Base-by-base conservation (phyloP, 2,329 filamentous ascomycete species). In the Shiraia sp. region DNA sequence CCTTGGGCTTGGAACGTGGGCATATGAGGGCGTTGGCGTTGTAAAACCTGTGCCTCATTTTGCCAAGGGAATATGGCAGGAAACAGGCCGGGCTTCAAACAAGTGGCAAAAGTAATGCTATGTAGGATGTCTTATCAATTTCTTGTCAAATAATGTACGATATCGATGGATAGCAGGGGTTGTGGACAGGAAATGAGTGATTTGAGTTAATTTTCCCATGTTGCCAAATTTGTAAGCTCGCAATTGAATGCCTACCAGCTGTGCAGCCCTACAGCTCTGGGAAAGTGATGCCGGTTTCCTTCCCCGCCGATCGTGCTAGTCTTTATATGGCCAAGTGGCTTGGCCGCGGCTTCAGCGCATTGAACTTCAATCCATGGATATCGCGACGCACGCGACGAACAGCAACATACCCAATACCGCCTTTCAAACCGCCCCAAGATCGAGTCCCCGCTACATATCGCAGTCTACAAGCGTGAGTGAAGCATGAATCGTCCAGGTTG, bases 401-500 rank as follows among this genome's bases (percentile, higher is more conserved):
- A 22, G 23, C 5, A 14, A 26, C 22, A 27, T 19, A 14, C 24
- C 14, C 9, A 13, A 14, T 12, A 13, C 13, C n/a, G 10, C 10
- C 2, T 17, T 8, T 26, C 14, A 10, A 13, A n/a, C 2, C 36
- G 13, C 10, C 29, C 29, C 29, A 32, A 16, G 29, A 16, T 14
- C n/a, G 15, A 16, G 2, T 32, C 3, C 17, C 14, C 17, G 27
- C 27, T 26, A 8, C 14, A 31, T 15, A 27, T 23, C 28, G 22
- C 23, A 35, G 12, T 12, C 25, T 43, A 39, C 49, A 53, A 30
- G 31, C 40, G 40, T 49, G 27, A 30, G 36, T 42, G 28, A 46
- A 51, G 51, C 55, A 77, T 77, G 74, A 76, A 77, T 69, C 69
- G 71, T 61, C 70, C 71, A 75, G 75, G 74, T 77, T 59, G 50